Conservation (phyloP, 805 yeast genomes). For the Myxozyma neglecta region DNA sequence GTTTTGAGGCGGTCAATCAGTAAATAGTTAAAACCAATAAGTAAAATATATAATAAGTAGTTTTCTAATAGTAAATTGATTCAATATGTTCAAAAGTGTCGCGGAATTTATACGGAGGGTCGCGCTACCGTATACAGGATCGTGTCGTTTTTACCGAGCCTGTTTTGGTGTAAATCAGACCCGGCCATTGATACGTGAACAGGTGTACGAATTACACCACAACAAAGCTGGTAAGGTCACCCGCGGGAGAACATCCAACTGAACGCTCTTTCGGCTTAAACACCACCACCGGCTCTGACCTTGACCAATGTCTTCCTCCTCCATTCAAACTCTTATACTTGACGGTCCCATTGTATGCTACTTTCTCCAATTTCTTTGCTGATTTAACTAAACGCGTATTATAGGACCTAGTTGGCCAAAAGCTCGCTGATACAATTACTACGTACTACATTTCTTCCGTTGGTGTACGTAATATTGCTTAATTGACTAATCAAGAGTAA, state of each 20-base stretch:
- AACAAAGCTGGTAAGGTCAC: neutral
- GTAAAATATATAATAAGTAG: too few species aligned
- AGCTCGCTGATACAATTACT: conserved; percentile 43
- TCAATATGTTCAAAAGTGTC: too few species aligned
- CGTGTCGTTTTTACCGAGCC: neutral
- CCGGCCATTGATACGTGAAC: too few species aligned
- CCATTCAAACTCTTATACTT: conserved; percentile 1
- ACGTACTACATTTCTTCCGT: conserved; percentile 38
- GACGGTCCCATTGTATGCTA: conserved; percentile 19
- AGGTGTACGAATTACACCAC: neutral
- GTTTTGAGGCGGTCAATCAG: too few species aligned
- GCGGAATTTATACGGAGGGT: too few species aligned
- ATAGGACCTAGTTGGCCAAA: conserved; percentile 56
- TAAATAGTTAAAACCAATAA: too few species aligned
- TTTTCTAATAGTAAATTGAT: too few species aligned
- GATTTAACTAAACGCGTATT: neutral
- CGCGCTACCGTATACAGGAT: too few species aligned
- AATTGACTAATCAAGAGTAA: too few species aligned
- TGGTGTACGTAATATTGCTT: conserved; percentile 32
- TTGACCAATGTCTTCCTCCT: conserved; percentile 1
- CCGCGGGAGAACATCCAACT: too few species aligned
- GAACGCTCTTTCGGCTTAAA: neutral
- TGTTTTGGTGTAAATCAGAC: neutral
- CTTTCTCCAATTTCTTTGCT: neutral
- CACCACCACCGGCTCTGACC: neutral